Evolutionary conservation across 768 basidiomycete genomes (phyloP).

Genomic region (Lactarius hengduanensis): DNA sequence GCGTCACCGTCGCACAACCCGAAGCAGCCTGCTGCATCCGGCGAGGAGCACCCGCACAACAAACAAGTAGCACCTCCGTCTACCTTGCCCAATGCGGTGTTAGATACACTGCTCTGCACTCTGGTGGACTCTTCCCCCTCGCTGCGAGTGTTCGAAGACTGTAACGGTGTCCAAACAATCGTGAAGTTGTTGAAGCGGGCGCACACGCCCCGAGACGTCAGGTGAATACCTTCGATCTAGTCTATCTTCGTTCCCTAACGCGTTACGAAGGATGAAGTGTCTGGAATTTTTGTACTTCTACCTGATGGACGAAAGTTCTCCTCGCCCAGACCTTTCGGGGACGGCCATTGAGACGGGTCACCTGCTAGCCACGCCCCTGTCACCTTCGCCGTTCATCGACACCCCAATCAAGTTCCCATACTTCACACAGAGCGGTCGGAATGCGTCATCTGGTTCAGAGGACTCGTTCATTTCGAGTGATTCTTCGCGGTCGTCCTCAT

Average conservation of each 20-base stretch:
- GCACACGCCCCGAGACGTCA: slow-evolving; percentile 81
- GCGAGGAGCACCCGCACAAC: slow-evolving; percentile 28
- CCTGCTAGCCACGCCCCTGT: slow-evolving; percentile 42
- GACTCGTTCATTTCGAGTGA: slow-evolving; percentile 23
- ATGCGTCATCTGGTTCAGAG: slow-evolving; percentile 30
- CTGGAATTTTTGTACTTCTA: slow-evolving; percentile 96
- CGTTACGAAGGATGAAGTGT: slow-evolving; percentile 79
- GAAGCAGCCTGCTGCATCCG: slow-evolving; percentile 33
- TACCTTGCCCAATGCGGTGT: slow-evolving; percentile 48
- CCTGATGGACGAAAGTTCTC: slow-evolving; percentile 73
- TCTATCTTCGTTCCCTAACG: background rate
- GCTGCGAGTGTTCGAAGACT: slow-evolving; percentile 74
- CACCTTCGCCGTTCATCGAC: slow-evolving; percentile 32
- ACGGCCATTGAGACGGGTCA: slow-evolving; percentile 34
- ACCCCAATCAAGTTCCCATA: slow-evolving; percentile 27
- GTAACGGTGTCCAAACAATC: slow-evolving; percentile 73
- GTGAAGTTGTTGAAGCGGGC: slow-evolving; percentile 88
- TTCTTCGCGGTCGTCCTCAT: slow-evolving; percentile 25
- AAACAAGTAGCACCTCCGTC: slow-evolving; percentile 15
- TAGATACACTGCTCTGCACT: slow-evolving; percentile 84
- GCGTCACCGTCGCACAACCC: slow-evolving; percentile 26
- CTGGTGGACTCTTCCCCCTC: slow-evolving; percentile 83
- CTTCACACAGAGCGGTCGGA: slow-evolving; percentile 23
- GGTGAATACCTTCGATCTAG: slow-evolving; percentile 48
- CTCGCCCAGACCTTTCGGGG: slow-evolving; percentile 28